Evolutionary conservation across 768 basidiomycete genomes (phyloP).

Genomic region (Chalciporus pseudorubinellus): DNA sequence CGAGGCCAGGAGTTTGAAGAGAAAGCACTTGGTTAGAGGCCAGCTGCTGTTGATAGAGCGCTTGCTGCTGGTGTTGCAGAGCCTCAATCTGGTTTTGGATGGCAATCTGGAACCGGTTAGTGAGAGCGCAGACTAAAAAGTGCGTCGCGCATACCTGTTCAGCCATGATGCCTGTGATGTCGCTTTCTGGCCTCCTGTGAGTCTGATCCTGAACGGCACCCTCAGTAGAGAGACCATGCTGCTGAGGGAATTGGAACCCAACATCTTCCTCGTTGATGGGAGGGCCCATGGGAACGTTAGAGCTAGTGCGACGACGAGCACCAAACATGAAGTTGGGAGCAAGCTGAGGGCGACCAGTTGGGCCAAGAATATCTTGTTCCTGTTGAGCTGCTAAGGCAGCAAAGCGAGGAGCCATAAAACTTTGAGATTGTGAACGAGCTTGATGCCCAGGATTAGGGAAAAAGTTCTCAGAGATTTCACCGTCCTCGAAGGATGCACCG

Average conservation of each 20-base stretch:
- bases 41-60: conserved; percentile 85
- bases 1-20: conserved; percentile 73
- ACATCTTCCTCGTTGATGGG: conserved; percentile 79
- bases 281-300: conserved; percentile 57
- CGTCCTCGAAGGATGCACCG: conserved; percentile 61
- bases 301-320: conserved; percentile 52
- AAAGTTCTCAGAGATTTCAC: conserved; percentile 66
- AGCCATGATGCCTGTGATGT: conserved; percentile 89
- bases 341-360: conserved; percentile 82
- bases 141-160: conserved; percentile 70
- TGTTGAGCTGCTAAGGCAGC: conserved; percentile 75
- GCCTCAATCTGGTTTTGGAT: conserved; percentile 89
- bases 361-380: conserved; percentile 60
- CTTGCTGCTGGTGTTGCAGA: conserved; percentile 87
- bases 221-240: conserved; percentile 37
- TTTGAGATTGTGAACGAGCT: conserved; percentile 75
- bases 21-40: conserved; percentile 84
- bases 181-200: conserved; percentile 63
- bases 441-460: conserved; percentile 56
- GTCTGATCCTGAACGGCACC: conserved; percentile 31
- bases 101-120: conserved; percentile 57
- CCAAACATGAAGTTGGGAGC: conserved; percentile 94
- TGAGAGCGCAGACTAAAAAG: conserved; percentile 1
- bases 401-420: conserved; percentile 87
- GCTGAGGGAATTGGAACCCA: conserved; percentile 82